Evolutionary conservation across 2,329 filamentous ascomycete genomes (phyloP).

Genomic region (Penicillium sp.): DNA sequence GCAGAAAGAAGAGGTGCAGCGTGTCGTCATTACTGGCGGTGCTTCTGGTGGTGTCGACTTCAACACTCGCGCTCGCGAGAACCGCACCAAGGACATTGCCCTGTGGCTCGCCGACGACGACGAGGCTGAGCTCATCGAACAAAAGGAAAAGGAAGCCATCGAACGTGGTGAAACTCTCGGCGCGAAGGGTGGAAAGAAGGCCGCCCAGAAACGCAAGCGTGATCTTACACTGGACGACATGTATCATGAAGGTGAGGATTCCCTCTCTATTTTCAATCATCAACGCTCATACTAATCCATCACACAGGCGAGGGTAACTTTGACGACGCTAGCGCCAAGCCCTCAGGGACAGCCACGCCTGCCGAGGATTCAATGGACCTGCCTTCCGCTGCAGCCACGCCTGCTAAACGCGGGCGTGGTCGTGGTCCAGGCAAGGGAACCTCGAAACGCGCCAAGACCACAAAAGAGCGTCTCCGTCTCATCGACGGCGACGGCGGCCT

Average conservation of each 20-base stretch:
- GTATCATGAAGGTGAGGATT: conserved; percentile 94
- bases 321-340: conserved; percentile 78
- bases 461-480: conserved; percentile 51
- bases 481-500: conserved; percentile 47
- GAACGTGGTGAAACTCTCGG: conserved; percentile 64
- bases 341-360: conserved; percentile 82
- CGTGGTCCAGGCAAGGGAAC: conserved; percentile 56
- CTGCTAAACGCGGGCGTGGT: conserved; percentile 58
- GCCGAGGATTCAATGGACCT: conserved; percentile 55
- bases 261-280: background rate
- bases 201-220: conserved; percentile 57
- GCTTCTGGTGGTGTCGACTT: conserved; percentile 85
- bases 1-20: conserved; percentile 98
- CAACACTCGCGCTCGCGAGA: conserved; percentile 86
- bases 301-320: conserved; percentile 87
- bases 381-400: conserved; percentile 24
- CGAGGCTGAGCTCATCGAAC: conserved; percentile 89
- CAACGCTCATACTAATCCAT: conserved; percentile 8
- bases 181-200: conserved; percentile 62
- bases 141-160: conserved; percentile 81
- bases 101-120: conserved; percentile 99
- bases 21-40: conserved; percentile 91
- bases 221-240: conserved; percentile 82
- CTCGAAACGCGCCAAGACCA: conserved; percentile 61
- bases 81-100: conserved; percentile 95